Evolutionary conservation across 176 grass and related monocot species (phyloP), one percentile per base, ranked within the genome.

Genomic region (Zizania latifolia): DNA sequence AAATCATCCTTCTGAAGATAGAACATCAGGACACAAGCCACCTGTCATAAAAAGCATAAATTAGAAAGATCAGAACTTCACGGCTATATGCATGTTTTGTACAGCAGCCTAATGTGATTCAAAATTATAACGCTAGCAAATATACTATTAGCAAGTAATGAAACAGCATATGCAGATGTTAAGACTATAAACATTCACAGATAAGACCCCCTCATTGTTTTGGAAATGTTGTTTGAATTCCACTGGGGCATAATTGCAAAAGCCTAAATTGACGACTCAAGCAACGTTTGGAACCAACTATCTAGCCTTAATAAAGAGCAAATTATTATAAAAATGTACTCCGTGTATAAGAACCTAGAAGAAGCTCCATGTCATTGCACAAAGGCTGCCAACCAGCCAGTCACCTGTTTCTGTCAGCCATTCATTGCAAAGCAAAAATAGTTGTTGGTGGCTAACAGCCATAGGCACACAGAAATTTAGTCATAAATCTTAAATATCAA

Each of bases 1-100:
- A 96, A 96, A 83, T 96, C 90, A 12, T 96, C 90, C 62, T 96
- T 86, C 16, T 96, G 87, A 68, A 92, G 93, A 78, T 90, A 89
- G 75, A 96, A 96, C 93, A 96, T 96, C 75, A 96, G 78, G 27
- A 96, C 87, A 58, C 93, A 96, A 29, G 93, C 93, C 21, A 86
- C 84, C 92, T 96, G 83, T 72, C 51, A 82, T 68, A 68, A 55
- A 19, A 74, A 29, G 28, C 21, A 75, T 17, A 46, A 23, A 45
- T 75, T 44, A 75, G 19, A 55, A 30, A 63, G 62, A 11, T 16
- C 74, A 73, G 59, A n/a, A n/a, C n/a, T n/a, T n/a, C n/a, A n/a
- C 14, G 34, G 30, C 40, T 39, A 66, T 72, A 46, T 67, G 15
- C 50, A 66, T 78, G 24, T 14, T 35, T 73, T 73, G 6, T 78